Evolutionary conservation across 768 basidiomycete species (phyloP), one percentile per base, ranked within the genome.

Genomic region (Tricholoma hemisulphureum): DNA sequence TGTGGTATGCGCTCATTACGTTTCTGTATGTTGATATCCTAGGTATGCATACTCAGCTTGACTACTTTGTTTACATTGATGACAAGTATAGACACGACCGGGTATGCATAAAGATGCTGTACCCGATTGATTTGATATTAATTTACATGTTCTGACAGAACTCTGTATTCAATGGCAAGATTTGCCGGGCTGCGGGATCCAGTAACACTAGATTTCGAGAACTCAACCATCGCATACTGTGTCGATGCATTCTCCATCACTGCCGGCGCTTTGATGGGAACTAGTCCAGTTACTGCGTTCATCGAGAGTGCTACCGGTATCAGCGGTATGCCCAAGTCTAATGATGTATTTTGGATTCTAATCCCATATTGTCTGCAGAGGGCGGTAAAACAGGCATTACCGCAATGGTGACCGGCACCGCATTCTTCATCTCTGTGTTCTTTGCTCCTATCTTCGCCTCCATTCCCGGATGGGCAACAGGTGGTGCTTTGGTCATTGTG

Each of bases 21-120:
- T 92, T 95, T 83, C 83, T 95, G 55, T 94, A 93, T 68, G 92
- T 94, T 63, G 90, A 91, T 71, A 89, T 93, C 61, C 80, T 91
- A 65, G 88, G 85, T 87, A 62, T 46, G 80, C 68, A 51, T 49
- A 8, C 50, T 29, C n/a, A 32, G 11, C 14, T n/a, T 26, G 56
- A 1, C 16, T 29, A 34, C 34, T n/a, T 51, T 48, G 35, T 24
- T 51, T 16, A 57, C 29, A 18, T 52, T 49, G 21, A 59, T 21
- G 43, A 41, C 13, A 58, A n/a, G n/a, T 41, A 54, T 60, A 80
- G 80, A 82, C 68, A 82, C 80, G 59, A 82, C 81, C 59, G 81
- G 79, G 76, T 78, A 69, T 61, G 59, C 41, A 28, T 32, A 10
- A 14, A 16, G 8, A 21, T 24, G 14, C 28, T 28, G 26, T 32